A percentile compares a stretch with the other conserved stretches of the same genome.
Conservation (phyloP, 2,329 filamentous ascomycete species). For the Monilinia aucupariae region DNA sequence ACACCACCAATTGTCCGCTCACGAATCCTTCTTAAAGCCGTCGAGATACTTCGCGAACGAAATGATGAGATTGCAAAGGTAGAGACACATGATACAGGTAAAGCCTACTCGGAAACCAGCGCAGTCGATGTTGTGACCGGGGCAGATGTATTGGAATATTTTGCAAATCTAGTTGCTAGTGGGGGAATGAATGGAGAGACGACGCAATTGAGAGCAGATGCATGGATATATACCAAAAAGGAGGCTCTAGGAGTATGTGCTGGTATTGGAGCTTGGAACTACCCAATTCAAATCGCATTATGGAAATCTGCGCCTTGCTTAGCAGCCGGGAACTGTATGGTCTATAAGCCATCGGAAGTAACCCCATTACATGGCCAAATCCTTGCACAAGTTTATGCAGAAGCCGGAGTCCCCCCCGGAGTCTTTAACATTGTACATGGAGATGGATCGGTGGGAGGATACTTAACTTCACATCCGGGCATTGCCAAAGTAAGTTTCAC, state of each 20-base stretch:
- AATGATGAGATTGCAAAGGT: conserved; percentile 75
- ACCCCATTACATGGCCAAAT: conserved; percentile 76
- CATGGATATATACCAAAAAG: conserved; percentile 79
- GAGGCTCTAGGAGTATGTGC: conserved; percentile 77
- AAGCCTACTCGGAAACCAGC: conserved; percentile 78
- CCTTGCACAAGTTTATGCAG: conserved; percentile 68
- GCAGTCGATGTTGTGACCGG: conserved; percentile 79
- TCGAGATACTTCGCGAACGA: conserved; percentile 63
- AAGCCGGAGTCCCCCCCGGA: conserved; percentile 73
- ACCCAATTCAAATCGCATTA: conserved; percentile 82
- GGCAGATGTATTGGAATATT: conserved; percentile 82
- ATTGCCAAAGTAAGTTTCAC: conserved; percentile 89
- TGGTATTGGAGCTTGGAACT: conserved; percentile 88
- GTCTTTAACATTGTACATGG: conserved; percentile 87
- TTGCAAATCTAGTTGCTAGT: conserved; percentile 70
- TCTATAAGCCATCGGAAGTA: conserved; percentile 86
- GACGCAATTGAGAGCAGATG: conserved; percentile 65
- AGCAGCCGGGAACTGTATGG: conserved; percentile 82
- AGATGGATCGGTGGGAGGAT: conserved; percentile 69
- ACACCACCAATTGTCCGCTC: conserved; percentile 70
- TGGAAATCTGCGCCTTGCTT: conserved; percentile 87
- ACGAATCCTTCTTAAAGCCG: conserved; percentile 72
- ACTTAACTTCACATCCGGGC: conserved; percentile 63
- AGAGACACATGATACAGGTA: conserved; percentile 82
- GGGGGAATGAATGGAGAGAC: conserved; percentile 78